Base-by-base conservation (phyloP, 2,329 filamentous ascomycete genomes). In the Fusarium circinatum region DNA sequence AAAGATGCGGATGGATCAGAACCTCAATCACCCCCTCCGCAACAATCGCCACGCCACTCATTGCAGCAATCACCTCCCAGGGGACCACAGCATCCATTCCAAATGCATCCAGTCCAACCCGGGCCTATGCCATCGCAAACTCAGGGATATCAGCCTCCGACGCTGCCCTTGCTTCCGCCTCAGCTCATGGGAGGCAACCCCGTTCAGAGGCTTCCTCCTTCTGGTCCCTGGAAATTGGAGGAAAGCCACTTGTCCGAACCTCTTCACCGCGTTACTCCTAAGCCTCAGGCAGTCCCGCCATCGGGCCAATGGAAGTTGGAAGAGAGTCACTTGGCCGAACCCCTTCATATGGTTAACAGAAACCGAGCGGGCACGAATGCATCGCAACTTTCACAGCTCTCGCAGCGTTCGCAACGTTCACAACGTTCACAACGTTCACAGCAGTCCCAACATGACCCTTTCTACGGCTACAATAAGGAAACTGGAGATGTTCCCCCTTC, bases 211-310 rank as follows among this genome's bases (percentile, higher is more conserved):
- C 80, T 86, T 7, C 83, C 84, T 32, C 84, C 83, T 3, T 79
- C 81, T n/a, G 85, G 84, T 1, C 82, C 82, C 24, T 90, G 88
- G 88, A 87, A 85, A 56, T 79, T 88, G 11, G 84, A 89, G 70
- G 87, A 89, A 79, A 90, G 88, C 15, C 84, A 87, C 65, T 80
- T 90, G 41, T 80, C 84, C 3, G 84, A 88, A 70, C 89, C 89
- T 32, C 81, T 89, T 24, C 80, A 83, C 59, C 64, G 70, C 8
- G 76, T 75, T 24, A 73, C 73, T 32, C 73, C 69, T 18, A 75
- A 67, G 26, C 44, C 83, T 8, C 83, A 84, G 24, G 81, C 78
- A 24, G 81, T 85, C 15, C 83, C 83, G 20, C 84, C 83, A 3
- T 78, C 81, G 22, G 84, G 84, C 0, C 81, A 82, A 24, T 90